Conservation (phyloP, 805 yeast species). For the Ogataea ganodermae region DNA sequence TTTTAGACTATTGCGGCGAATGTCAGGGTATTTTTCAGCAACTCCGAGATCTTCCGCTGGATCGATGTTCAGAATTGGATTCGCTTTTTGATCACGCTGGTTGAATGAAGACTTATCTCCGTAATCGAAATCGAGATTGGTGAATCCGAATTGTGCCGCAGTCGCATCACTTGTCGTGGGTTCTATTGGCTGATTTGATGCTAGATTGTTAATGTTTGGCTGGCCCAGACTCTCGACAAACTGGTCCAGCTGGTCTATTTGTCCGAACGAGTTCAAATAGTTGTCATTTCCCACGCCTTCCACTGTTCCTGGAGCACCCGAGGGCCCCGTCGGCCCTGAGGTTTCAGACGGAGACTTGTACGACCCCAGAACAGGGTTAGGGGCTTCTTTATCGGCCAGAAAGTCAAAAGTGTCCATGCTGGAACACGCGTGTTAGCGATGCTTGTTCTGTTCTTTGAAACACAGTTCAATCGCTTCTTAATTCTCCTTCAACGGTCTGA, state of each 20-base stretch:
- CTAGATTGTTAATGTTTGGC: background rate
- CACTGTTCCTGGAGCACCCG: background rate
- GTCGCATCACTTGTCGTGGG: background rate
- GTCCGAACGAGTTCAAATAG: conserved; percentile 10
- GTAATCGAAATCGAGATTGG: conserved; percentile 16
- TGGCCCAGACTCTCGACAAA: conserved; percentile 18
- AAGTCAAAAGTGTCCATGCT: conserved; percentile 23
- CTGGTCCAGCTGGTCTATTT: conserved; percentile 17
- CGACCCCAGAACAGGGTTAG: conserved; percentile 2
- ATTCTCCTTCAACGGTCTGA: too few relatives aligned
- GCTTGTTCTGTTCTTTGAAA: background rate
- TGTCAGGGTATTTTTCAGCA: conserved; percentile 6
- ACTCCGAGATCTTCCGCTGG: conserved; percentile 15
- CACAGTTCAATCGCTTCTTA: too few relatives aligned
- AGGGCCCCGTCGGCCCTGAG: background rate
- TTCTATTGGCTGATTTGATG: background rate
- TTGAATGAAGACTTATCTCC: background rate
- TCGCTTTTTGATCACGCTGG: background rate
- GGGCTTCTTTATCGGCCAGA: conserved; percentile 15
- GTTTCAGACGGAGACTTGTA: background rate
- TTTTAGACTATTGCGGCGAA: conserved; percentile 7
- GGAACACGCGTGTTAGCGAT: conserved; percentile 1
- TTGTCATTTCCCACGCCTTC: background rate
- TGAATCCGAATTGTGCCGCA: conserved; percentile 18
- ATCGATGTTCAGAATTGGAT: conserved; percentile 19